Percentiles rank a stretch among this genome's conserved stretches.
phyloP scores from a whole-genome alignment of 768 basidiomycete genomes.

The Dacryopinax spathularia region DNA sequence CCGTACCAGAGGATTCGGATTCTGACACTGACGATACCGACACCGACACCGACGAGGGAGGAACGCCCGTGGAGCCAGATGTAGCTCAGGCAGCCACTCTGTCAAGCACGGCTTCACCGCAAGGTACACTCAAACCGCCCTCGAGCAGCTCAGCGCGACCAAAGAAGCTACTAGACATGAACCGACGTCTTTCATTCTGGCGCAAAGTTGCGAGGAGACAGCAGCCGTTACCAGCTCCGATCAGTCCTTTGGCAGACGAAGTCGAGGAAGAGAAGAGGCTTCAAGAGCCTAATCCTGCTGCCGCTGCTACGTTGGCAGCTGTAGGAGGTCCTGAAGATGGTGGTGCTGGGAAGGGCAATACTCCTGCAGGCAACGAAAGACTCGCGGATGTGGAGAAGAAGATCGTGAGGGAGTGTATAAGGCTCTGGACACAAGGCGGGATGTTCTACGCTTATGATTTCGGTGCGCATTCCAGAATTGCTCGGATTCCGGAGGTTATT shows the following conservation, averaged over 20 bases:
- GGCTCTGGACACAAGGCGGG: slow-evolving; percentile 64
- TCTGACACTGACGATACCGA: neutral
- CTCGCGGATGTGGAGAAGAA: slow-evolving; percentile 68
- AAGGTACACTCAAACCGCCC: slow-evolving; percentile 1
- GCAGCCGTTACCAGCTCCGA: slow-evolving; percentile 5
- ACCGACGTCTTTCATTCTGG: slow-evolving; percentile 8
- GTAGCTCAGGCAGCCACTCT: slow-evolving; percentile 10
- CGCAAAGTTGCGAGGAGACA: slow-evolving; percentile 5
- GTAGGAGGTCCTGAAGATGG: slow-evolving; percentile 43
- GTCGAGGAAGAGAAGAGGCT: slow-evolving; percentile 16
- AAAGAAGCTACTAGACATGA: slow-evolving; percentile 10
- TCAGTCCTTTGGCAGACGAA: slow-evolving; percentile 24
- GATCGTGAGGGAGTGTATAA: slow-evolving; percentile 62
- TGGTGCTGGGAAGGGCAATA: slow-evolving; percentile 44
- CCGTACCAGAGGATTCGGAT: neutral
- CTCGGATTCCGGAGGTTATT: neutral
- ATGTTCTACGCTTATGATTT: slow-evolving; percentile 87
- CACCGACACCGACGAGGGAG: neutral
- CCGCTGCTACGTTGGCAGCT: slow-evolving; percentile 27
- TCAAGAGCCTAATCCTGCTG: too few relatives aligned
- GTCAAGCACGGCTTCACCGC: neutral
- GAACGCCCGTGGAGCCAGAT: slow-evolving; percentile 7
- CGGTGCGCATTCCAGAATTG: slow-evolving; percentile 33
- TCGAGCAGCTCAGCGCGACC: neutral
- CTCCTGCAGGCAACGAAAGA: slow-evolving; percentile 53